Evolutionary conservation across 2,329 filamentous ascomycete genomes (phyloP), one percentile per base, ranked within the genome.

Genomic region (Aspergillus persii): DNA sequence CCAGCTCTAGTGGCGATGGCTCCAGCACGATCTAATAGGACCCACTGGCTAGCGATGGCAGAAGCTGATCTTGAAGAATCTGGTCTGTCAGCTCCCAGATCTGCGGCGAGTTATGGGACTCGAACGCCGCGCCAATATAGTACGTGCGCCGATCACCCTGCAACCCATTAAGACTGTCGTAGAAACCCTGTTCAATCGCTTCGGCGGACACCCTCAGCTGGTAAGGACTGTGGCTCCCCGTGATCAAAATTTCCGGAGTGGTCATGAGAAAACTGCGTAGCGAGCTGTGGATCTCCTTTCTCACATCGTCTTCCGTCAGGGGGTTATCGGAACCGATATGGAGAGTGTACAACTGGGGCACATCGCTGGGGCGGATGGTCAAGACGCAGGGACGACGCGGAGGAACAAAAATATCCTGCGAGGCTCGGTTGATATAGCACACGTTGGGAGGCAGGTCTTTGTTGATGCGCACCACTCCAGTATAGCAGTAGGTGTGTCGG

Each of bases 91-190:
- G 29, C 36, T 44, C 36, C 52, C 52, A 54, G 11, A 54, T 53
- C 23, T 31, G 51, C 33, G 51, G 51, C 36, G 51, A 53, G 11
- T 53, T 44, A 46, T 53, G 51, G 8, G 51, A 53, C 23, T 53
- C 51, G 29, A 44, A 31, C n/a, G 47, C 29, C 15, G 57, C 74
- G 0, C 76, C 77, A 0, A 77, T 77, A 57, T 72, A 79, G 57
- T 66, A 79, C 1, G 76, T 79, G 12, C 63, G 66, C 11, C 66
- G 61, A 18, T 65, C 58, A 2, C 76, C 77, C 64, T 79, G 76
- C 11, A 79, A 65, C 0, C 67, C 69, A 48, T 77, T 74, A 33
- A 75, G 63, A 23, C 74, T 57, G 56, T 73, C 63, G 41, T 77
- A 70, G 51, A 75, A 77, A 1, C 77, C 77, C 3, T 57, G 63